Evolutionary conservation across 371 early-diverging fungal species (phyloP).

Genomic region (Batkoa obscura): DNA sequence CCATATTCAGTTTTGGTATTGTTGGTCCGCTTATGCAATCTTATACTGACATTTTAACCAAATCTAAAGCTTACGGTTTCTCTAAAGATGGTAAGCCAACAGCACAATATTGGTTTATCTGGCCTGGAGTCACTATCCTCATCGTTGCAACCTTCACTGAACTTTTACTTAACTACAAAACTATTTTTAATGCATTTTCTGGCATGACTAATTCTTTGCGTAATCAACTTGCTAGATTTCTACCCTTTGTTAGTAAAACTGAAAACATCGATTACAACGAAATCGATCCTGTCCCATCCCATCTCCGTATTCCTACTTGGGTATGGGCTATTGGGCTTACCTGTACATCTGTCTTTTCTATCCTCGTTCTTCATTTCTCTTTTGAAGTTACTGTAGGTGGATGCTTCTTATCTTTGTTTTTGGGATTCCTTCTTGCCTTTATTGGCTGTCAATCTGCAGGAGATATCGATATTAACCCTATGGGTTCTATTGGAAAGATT

Average conservation of each 20-base stretch:
- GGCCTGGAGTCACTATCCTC: constrained; percentile 59
- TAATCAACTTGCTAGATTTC: constrained; percentile 10
- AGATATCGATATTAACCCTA: constrained; percentile 41
- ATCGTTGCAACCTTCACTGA: constrained; percentile 39
- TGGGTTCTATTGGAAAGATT: constrained; percentile 36
- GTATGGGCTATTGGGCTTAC: constrained; percentile 37
- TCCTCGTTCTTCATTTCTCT: constrained; percentile 29
- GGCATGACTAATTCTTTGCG: constrained; percentile 13
- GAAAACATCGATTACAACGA: constrained; percentile 2
- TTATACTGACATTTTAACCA: not conserved
- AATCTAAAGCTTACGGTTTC: not conserved
- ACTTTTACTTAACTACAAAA: constrained; percentile 27
- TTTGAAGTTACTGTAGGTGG: constrained; percentile 33
- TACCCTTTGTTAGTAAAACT: not conserved
- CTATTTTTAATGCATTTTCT: constrained; percentile 29
- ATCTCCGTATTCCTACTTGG: constrained; percentile 31
- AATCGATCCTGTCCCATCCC: constrained; percentile 18
- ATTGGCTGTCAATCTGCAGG: constrained; percentile 45
- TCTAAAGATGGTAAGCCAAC: constrained; percentile 10
- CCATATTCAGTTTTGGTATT: not conserved
- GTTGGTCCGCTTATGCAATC: not conserved
- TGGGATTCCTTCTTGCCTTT: constrained; percentile 46
- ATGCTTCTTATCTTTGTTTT: constrained; percentile 30
- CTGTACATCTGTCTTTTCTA: constrained; percentile 30
- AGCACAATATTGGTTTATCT: constrained; percentile 33